A percentile compares a stretch with the other conserved stretches of the same genome.
These are phyloP conservation scores for Phyllosticta ampelicida DNA, from an alignment of 2,329 filamentous ascomycete species.

Conservation along the genomic window DNA sequence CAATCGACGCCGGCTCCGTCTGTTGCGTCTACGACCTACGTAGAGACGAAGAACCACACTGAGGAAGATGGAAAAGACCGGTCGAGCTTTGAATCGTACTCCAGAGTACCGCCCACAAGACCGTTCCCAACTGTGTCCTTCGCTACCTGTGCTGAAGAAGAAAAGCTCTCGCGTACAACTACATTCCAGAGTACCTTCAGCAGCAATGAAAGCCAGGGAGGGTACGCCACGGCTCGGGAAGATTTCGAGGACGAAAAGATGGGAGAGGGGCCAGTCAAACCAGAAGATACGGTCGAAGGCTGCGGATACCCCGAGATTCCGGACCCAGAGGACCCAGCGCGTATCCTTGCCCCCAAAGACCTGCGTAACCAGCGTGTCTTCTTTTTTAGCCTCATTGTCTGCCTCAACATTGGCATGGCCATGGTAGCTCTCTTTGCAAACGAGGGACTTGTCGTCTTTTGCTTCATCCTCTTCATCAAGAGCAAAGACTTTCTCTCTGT, in stretches of 20 bases:
- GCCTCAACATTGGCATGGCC: slow-evolving; percentile 2
- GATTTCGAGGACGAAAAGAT: not conserved
- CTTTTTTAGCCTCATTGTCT: not conserved
- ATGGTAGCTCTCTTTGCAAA: slow-evolving; percentile 2
- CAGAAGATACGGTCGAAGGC: slow-evolving; percentile 4
- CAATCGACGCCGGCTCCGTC: slow-evolving; percentile 1
- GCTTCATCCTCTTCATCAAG: slow-evolving; percentile 17
- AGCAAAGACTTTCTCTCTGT: slow-evolving; percentile 16
- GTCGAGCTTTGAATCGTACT: not conserved
- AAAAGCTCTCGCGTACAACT: not conserved
- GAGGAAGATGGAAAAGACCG: not conserved
- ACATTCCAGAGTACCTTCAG: not conserved
- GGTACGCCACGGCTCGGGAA: not conserved
- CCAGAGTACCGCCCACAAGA: not conserved
- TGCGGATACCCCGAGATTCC: slow-evolving; percentile 6
- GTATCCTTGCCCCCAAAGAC: slow-evolving; percentile 1
- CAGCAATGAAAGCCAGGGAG: not conserved
- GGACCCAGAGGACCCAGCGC: slow-evolving; percentile 5
- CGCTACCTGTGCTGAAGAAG: not conserved
- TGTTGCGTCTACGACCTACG: not conserved
- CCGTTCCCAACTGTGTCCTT: not conserved
- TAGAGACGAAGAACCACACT: not conserved
- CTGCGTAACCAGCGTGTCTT: slow-evolving; percentile 5
- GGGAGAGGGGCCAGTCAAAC: not conserved
- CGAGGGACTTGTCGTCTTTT: slow-evolving; percentile 11